A percentile compares a stretch with the other conserved stretches of the same genome.
Evolutionary conservation across 2,329 filamentous ascomycete genomes (phyloP).

Genomic region (Arthrobotrys musiformis): DNA sequence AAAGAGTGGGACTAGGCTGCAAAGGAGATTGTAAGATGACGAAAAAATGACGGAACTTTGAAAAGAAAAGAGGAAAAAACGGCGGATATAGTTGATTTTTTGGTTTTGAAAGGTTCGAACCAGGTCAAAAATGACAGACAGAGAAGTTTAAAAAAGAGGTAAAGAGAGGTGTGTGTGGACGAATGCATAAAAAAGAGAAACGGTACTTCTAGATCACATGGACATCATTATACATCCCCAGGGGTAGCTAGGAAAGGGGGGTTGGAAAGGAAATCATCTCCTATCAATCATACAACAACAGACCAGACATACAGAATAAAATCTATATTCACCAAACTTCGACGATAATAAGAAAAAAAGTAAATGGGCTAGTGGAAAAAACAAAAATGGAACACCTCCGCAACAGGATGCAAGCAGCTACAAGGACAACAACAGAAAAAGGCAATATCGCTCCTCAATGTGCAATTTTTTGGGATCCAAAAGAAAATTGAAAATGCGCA

Average conservation of each 20-base stretch:
- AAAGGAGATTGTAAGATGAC: slow-evolving; percentile 6
- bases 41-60: not conserved
- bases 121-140: not conserved
- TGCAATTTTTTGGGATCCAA: slow-evolving; percentile 44
- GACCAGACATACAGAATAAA: slow-evolving; percentile 18
- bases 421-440: slow-evolving; percentile 2
- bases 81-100: slow-evolving; percentile 35
- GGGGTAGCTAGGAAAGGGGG: not conserved
- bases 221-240: slow-evolving; percentile 52
- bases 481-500: slow-evolving; percentile 40
- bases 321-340: slow-evolving; percentile 38
- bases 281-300: slow-evolving; percentile 44
- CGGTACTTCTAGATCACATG: slow-evolving; percentile 49
- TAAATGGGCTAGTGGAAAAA: slow-evolving; percentile 1
- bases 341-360: not conserved
- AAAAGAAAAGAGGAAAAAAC: too few relatives aligned
- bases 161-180: too few relatives aligned
- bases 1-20: not conserved
- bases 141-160: too few relatives aligned
- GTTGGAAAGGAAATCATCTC: slow-evolving; percentile 1
- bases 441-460: slow-evolving; percentile 45
- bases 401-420: slow-evolving; percentile 13
- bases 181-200: slow-evolving; percentile 14
- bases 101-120: slow-evolving; percentile 12
- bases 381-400: slow-evolving; percentile 9